Conservation (phyloP, 257 asterid genomes). For the Haberlea rhodopensis region DNA sequence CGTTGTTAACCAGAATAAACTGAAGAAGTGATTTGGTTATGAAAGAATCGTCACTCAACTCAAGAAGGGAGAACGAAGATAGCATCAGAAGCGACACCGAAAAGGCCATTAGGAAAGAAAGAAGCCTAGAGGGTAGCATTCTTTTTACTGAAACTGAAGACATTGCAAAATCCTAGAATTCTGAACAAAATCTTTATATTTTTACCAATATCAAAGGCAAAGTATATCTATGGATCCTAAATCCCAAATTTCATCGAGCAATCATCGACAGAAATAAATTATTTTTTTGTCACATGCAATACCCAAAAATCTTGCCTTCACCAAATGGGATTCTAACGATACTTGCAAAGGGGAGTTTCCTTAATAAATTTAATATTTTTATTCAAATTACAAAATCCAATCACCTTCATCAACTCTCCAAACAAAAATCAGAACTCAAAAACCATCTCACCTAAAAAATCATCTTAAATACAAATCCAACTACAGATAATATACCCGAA, state of each 20-base stretch:
- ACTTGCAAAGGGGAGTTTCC: conserved; percentile 11
- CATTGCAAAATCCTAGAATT: conserved; percentile 27
- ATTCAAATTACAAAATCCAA: conserved; percentile 13
- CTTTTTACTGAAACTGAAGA: conserved; percentile 51
- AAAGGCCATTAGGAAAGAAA: conserved; percentile 53
- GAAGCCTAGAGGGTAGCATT: conserved; percentile 49
- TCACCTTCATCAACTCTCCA: conserved; percentile 27
- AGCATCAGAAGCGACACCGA: conserved; percentile 54
- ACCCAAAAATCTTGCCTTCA: conserved; percentile 10
- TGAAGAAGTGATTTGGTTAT: conserved; percentile 37
- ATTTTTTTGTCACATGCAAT: conserved; percentile 15
- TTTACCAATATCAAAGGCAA: neutral
- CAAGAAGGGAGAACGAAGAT: conserved; percentile 50
- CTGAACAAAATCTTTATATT: neutral
- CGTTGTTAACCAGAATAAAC: conserved; percentile 31
- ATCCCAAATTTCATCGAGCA: conserved; percentile 16
- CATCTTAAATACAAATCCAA: neutral
- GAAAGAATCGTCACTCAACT: conserved; percentile 36
- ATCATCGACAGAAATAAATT: conserved; percentile 6
- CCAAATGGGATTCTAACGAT: neutral
- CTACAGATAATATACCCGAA: conserved; percentile 4
- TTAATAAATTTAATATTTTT: neutral
- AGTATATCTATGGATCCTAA: neutral
- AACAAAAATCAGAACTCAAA: conserved; percentile 23
- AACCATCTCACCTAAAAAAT: conserved; percentile 9